These are phyloP conservation scores for Globisporangium recalcitrans DNA, from an alignment of 352 stramenopile genomes.

Conservation along the genomic window DNA sequence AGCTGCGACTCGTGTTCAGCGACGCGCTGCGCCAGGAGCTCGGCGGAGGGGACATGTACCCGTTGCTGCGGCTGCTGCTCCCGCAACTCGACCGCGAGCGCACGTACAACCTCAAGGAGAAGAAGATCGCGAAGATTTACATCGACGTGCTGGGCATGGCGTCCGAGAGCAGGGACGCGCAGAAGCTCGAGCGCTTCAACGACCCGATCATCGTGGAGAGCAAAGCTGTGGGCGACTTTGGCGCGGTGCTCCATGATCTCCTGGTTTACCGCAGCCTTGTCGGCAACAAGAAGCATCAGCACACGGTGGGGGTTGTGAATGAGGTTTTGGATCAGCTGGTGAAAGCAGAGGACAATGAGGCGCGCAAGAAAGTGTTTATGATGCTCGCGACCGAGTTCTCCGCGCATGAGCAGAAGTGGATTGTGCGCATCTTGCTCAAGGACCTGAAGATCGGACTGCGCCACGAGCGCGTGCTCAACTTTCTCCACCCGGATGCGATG, in stretches of 20 bases:
- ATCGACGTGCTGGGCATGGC: slow-evolving; percentile 68
- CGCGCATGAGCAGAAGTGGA: slow-evolving; percentile 78
- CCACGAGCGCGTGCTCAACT: slow-evolving; percentile 75
- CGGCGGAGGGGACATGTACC: slow-evolving; percentile 55
- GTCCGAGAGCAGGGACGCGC: slow-evolving; percentile 53
- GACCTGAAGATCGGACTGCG: slow-evolving; percentile 81
- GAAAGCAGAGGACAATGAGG: slow-evolving; percentile 32
- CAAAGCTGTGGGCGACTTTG: slow-evolving; percentile 82
- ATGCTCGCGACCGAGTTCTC: slow-evolving; percentile 69
- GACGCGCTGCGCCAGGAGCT: slow-evolving; percentile 48
- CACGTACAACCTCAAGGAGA: slow-evolving; percentile 86
- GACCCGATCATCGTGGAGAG: slow-evolving; percentile 76
- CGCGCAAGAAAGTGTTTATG: slow-evolving; percentile 62
- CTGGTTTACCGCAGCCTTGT: slow-evolving; percentile 57
- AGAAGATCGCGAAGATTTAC: slow-evolving; percentile 81
- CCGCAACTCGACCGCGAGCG: slow-evolving; percentile 80
- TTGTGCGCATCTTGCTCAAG: slow-evolving; percentile 80
- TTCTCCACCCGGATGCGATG: slow-evolving; percentile 72
- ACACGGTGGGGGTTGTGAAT: slow-evolving; percentile 64
- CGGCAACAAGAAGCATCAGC: slow-evolving; percentile 30
- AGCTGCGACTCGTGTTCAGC: slow-evolving; percentile 76
- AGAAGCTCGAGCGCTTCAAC: slow-evolving; percentile 79
- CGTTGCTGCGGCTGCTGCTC: slow-evolving; percentile 66
- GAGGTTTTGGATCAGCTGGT: slow-evolving; percentile 53
- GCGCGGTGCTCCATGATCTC: slow-evolving; percentile 66